A percentile compares a stretch with the other conserved stretches of the same genome.
Evolutionary conservation across 352 stramenopile species (phyloP).

Genomic region (Globisporangium middletonii): DNA sequence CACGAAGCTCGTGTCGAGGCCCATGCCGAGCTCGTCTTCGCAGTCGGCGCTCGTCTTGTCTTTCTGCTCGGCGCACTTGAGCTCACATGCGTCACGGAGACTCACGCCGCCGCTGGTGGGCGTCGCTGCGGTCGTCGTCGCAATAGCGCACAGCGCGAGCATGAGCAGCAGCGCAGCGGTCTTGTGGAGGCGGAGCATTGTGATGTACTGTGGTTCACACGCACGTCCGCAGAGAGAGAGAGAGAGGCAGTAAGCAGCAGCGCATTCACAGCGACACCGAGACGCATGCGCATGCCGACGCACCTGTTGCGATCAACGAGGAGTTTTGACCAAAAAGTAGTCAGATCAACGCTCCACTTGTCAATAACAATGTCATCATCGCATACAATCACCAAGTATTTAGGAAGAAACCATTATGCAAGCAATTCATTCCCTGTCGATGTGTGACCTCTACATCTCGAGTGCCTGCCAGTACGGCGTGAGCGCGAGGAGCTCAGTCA

Average conservation of each 20-base stretch:
- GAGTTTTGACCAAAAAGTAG: no score
- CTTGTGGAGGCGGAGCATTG: slow-evolving; percentile 1
- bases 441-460: neutral
- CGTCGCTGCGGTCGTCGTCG: neutral
- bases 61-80: slow-evolving; percentile 49
- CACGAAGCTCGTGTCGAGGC: slow-evolving; percentile 28
- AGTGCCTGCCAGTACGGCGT: slow-evolving; percentile 37
- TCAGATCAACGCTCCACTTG: no score
- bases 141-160: neutral
- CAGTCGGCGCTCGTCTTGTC: slow-evolving; percentile 43
- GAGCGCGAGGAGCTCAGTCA: slow-evolving; percentile 36
- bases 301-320: no score
- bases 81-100: slow-evolving; percentile 8
- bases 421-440: no score
- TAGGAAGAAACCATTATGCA: no score
- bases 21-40: slow-evolving; percentile 49
- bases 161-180: neutral
- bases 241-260: no score
- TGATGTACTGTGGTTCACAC: no score
- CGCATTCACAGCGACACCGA: no score
- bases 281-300: no score
- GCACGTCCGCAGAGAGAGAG: no score
- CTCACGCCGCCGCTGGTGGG: slow-evolving; percentile 16
- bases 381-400: no score
- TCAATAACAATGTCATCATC: no score